Evolutionary conservation across 1,284 basidiomycete genomes (phyloP), one percentile per base, ranked within the genome.

Genomic region (Chalciporus sp.): DNA sequence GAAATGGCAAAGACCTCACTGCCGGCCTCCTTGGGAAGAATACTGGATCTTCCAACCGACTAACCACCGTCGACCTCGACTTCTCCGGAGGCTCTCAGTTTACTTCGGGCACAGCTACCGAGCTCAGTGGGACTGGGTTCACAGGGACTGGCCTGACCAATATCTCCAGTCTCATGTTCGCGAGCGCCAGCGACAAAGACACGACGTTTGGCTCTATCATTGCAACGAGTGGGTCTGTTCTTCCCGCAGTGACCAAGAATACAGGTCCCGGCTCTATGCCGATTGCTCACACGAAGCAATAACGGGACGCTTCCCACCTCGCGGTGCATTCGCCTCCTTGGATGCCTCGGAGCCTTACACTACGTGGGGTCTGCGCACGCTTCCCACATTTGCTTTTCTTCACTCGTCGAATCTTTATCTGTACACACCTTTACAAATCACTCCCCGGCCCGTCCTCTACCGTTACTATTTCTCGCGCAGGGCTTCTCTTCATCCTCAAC

Each of bases 21-120:
- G 44, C 44, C 0, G 41, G 45, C 3, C 14, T 47, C 4, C 2
- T 43, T 2, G 50, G 14, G 33, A 62, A 55, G 54, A 27, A 29
- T 12, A 10, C 46, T 1, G 4, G 6, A 6, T 37, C 50, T 7
- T 57, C 64, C 1, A 28, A 58, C 40, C 37, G 29, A 8, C 64
- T 70, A 9, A 65, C 69, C 4, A 70, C 66, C 31, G 51, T 65
- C 28, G 66, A 68, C 19, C 57, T 68, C 12, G 51, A 60, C 11
- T 7, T 53, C 16, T 31, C 61, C 1, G 53, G 47, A 4, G 48
- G 54, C 7, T 55, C 64, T 4, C 20, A 33, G 5, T 44, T 58
- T n/a, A 28, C 50, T 19, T 39, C 51, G 17, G 50, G 28, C 20
- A 35, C 37, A 14, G 33, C 33, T 33, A 41, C 47, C 12, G 47